These are phyloP conservation scores for Cyphellophora europaea DNA, from an alignment of 2,329 filamentous ascomycete genomes.

Conservation along the genomic window DNA sequence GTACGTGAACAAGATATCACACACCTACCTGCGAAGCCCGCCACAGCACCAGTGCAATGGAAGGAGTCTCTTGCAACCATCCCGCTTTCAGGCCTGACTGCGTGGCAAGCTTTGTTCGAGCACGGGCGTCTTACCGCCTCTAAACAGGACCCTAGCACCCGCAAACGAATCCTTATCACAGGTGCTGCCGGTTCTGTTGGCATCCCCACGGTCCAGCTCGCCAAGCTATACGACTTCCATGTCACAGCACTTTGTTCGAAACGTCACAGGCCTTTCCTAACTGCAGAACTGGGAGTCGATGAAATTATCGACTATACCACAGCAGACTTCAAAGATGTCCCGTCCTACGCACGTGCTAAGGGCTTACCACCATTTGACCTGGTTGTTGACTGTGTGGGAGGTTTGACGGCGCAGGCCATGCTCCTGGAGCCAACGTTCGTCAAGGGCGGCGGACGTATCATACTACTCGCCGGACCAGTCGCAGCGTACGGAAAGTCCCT, in stretches of 20 bases:
- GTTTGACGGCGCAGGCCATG: constrained; percentile 23
- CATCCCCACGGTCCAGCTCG: constrained; percentile 26
- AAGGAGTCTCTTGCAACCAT: constrained; percentile 23
- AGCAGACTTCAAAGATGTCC: constrained; percentile 18
- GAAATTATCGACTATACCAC: constrained; percentile 21
- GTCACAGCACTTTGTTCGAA: constrained; percentile 16
- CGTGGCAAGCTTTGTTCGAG: constrained; percentile 32
- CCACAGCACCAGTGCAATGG: constrained; percentile 26
- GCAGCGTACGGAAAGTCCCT: constrained; percentile 3
- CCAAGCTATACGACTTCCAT: constrained; percentile 23
- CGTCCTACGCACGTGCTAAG: constrained; percentile 22
- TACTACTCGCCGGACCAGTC: constrained; percentile 25
- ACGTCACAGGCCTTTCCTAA: constrained; percentile 16
- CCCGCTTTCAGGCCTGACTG: constrained; percentile 29
- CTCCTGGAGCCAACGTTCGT: constrained; percentile 20
- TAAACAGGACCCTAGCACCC: constrained; percentile 1
- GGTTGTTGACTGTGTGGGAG: constrained; percentile 30
- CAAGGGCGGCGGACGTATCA: constrained; percentile 1
- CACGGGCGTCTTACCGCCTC: constrained; percentile 21
- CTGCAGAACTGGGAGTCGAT: constrained; percentile 22
- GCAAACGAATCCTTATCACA: constrained; percentile 28
- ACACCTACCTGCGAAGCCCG: constrained; percentile 5
- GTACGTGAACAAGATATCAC: constrained; percentile 28
- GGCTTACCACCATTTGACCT: constrained; percentile 29
- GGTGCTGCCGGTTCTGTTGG: constrained; percentile 29